Base-by-base conservation (phyloP, 225 moss, liverwort and hornwort genomes). In the Sphagnum tenellum region DNA sequence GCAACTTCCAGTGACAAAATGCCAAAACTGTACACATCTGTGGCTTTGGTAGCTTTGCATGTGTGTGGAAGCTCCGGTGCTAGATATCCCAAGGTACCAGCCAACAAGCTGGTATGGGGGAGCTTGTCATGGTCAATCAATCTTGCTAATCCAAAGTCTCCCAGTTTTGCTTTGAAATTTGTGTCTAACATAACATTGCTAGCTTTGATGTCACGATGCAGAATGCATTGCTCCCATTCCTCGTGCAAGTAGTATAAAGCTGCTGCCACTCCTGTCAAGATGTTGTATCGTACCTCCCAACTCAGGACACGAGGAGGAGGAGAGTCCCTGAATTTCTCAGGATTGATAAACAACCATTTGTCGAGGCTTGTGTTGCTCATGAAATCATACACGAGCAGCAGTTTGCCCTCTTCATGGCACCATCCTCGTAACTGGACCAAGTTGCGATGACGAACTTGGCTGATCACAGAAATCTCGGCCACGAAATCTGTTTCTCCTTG, bases 21-120 rank as follows among this genome's bases (percentile, higher is more conserved):
- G 2, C 94, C 94, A 52, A 88, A 94, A 44, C 89, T 81, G 68
- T 85, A 94, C n/a, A 94, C 86, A 59, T 94, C 94, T 8, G 87
- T 83, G 60, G 77, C 78, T 9, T 80, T 63, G 0, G 91, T 89
- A 14, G 81, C 80, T 12, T 75, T 75, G 2, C 80, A 74, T 3
- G 78, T 86, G 57, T 75, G 69, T 1, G 71, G 73, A 3, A 83
- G 77, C 74, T 94, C 91, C 0, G 94, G 94, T 0, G 89, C 94
- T 12, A 91, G 58, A 67, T 88, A 89, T 0, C 81, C 87, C 77
- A 80, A 72, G 2, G 77, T 84, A 8, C 80, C 82, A 0, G 82
- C 86, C 0, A 86, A 74, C 5, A 79, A 77, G 2, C 80, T 87
- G 10, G 80, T 80, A 50, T 83, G 75, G 2, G 83, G 80, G 75